A percentile compares a stretch with the other conserved stretches of the same genome.
Evolutionary conservation across 352 stramenopile species (phyloP).

Genomic region (Lagenidium sp.): DNA sequence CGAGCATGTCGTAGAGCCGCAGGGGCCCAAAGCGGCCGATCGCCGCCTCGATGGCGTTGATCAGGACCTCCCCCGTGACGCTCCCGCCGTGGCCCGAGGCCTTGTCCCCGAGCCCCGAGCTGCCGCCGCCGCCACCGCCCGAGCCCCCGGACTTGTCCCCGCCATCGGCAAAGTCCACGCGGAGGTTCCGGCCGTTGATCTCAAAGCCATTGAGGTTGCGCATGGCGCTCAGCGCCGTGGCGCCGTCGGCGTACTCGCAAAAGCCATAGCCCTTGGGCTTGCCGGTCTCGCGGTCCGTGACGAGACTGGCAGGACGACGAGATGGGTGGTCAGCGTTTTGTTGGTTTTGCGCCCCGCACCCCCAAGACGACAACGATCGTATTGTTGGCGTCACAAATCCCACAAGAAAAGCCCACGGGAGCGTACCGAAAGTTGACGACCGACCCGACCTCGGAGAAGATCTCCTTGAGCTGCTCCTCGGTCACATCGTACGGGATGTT

Average conservation of each 20-base stretch:
- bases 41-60: conserved; percentile 69
- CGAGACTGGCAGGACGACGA: conserved; percentile 29
- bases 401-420: neutral
- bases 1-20: conserved; percentile 81
- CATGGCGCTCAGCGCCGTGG: conserved; percentile 78
- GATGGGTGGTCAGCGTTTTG: neutral
- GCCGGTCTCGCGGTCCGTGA: conserved; percentile 75
- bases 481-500: conserved; percentile 88
- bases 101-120: conserved; percentile 14
- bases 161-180: conserved; percentile 78
- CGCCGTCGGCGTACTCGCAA: conserved; percentile 78
- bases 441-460: conserved; percentile 76
- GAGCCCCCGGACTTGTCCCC: conserved; percentile 35
- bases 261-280: conserved; percentile 85
- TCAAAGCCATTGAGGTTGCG: conserved; percentile 82
- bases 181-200: conserved; percentile 74
- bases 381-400: no score
- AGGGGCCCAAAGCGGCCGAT: conserved; percentile 57
- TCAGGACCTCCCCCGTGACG: conserved; percentile 68
- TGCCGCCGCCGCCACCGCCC: conserved; percentile 11
- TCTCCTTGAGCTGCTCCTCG: conserved; percentile 80
- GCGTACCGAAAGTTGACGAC: conserved; percentile 79
- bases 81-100: conserved; percentile 22
- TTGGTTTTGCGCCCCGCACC: no score
- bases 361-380: no score